Evolutionary conservation across 768 basidiomycete genomes (phyloP), one percentile per base, ranked within the genome.

Genomic region (Botryobasidium botryosum): DNA sequence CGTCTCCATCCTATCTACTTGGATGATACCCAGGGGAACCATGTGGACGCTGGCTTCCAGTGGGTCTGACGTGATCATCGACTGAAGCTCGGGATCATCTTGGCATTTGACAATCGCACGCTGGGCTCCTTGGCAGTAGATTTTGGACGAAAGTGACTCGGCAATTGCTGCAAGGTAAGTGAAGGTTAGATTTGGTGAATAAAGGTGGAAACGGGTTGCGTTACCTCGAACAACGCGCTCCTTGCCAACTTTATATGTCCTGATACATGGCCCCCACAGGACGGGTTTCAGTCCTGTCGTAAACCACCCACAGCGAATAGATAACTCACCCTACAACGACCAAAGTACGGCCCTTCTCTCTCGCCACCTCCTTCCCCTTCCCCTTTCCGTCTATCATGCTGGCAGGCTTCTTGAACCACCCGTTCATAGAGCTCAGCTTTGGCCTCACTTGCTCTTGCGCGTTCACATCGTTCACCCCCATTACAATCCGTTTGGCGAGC

Each of bases 161-260:
- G 94, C 94, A 21, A 97, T 76, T 1, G 84, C 92, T n/a, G n/a
- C n/a, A 88, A 51, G 2, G 37, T 42, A 31, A 23, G 24, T 21
- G 31, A 50, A 43, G 27, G 45, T 36, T 15, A 35, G 33, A 23
- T 4, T 35, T 32, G 17, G 37, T 51, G 24, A 50, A 8, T 6
- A 26, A 20, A 8, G 12, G 21, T 1, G 21, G 21, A 13, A 36
- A 26, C 3, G 31, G n/a, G 7, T 33, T 20, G 35, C 41, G 53
- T 26, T 46, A 85, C 87, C 88, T 72, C 96, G 94, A 32, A 94
- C 90, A 32, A 97, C 82, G 20, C 94, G 77, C 60, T 99, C 94
- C 59, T 99, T 99, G 32, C 94, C 94, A 40, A 97, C 87, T 0
- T 86, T 86, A 61, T 99, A 99, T 0, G 94, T 96, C 7, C 88